Percentiles rank a stretch among this genome's conserved stretches.
Conservation (phyloP, 257 asterid genomes). For the Fraxinus cuspidata region DNA sequence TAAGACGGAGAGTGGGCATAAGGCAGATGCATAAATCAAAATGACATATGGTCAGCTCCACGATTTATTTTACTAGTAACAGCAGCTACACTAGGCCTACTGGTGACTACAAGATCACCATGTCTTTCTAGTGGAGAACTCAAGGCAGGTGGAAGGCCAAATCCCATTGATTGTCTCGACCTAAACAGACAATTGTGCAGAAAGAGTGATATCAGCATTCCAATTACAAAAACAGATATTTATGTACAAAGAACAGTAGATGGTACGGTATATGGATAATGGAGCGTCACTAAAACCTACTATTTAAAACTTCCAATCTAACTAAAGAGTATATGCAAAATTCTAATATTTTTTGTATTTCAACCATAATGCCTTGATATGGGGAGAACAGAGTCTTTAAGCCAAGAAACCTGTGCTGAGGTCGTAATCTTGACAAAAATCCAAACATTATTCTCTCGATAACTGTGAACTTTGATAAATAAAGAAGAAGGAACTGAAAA, state of each 20-base stretch:
- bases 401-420: neutral
- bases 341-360: neutral
- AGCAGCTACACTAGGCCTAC: conserved; percentile 38
- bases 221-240: conserved; percentile 10
- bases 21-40: conserved; percentile 24
- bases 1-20: conserved; percentile 31
- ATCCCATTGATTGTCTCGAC: conserved; percentile 47
- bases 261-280: neutral
- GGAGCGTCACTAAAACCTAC: conserved; percentile 16
- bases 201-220: conserved; percentile 19
- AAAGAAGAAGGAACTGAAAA: neutral
- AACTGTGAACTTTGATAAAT: conserved; percentile 9
- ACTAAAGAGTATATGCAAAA: neutral
- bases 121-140: conserved; percentile 30
- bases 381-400: neutral
- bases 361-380: neutral
- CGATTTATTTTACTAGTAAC: conserved; percentile 29
- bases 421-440: neutral
- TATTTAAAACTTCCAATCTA: neutral
- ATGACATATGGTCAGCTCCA: conserved; percentile 33
- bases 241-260: conserved; percentile 13
- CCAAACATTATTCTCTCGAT: neutral
- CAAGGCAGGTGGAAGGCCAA: conserved; percentile 36
- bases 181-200: conserved; percentile 22
- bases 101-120: conserved; percentile 28